Conservation (phyloP, 345 rosid genomes). For the Lumnitzera littorea region DNA sequence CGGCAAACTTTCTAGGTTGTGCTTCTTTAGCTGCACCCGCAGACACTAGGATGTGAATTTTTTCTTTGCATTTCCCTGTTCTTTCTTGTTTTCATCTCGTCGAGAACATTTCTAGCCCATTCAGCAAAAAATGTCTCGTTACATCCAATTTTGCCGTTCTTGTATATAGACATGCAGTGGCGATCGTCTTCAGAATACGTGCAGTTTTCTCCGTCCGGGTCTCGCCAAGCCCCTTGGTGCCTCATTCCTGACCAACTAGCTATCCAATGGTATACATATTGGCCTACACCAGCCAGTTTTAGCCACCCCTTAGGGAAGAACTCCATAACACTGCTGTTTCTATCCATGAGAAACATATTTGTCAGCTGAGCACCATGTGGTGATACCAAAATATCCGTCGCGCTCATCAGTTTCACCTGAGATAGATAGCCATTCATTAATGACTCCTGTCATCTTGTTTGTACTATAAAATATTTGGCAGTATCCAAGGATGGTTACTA, state of each 20-base stretch:
- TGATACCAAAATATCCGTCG: constrained; percentile 54
- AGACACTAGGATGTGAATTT: constrained; percentile 12
- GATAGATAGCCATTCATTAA: background rate
- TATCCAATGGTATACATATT: constrained; percentile 56
- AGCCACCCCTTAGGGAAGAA: constrained; percentile 77
- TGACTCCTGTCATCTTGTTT: background rate
- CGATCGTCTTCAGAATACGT: constrained; percentile 47
- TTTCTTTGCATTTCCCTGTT: constrained; percentile 7
- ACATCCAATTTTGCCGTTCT: constrained; percentile 47
- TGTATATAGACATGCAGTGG: constrained; percentile 68
- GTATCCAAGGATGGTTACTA: no score
- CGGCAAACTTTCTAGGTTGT: background rate
- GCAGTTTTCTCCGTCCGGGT: constrained; percentile 48
- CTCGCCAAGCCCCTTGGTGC: constrained; percentile 72
- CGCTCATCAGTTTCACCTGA: constrained; percentile 61
- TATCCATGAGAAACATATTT: constrained; percentile 71
- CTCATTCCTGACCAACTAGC: constrained; percentile 82
- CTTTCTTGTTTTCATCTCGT: constrained; percentile 26
- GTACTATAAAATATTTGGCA: background rate
- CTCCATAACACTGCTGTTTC: constrained; percentile 69
- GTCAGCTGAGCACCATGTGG: constrained; percentile 75
- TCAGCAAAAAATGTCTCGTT: constrained; percentile 40
- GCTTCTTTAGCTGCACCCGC: constrained; percentile 16
- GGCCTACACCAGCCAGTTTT: constrained; percentile 69
- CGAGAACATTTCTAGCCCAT: constrained; percentile 47